Evolutionary conservation across 116 monocot genomes (phyloP), one percentile per base, ranked within the genome.

Genomic region (Thalassia testudinum): DNA sequence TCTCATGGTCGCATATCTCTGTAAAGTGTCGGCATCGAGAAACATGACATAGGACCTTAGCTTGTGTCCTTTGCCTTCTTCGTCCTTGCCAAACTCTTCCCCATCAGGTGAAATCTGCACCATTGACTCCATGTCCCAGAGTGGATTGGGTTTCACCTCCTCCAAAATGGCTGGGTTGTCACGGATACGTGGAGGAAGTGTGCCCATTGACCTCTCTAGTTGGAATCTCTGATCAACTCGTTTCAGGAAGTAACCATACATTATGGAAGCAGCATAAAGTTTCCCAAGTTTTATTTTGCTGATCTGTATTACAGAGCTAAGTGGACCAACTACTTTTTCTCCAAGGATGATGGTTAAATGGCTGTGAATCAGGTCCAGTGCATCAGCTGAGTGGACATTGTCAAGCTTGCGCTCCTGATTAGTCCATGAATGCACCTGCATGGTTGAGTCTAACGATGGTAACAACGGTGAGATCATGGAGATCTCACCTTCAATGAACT

Each of bases 91-190:
- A 12, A 43, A 40, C 43, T n/a, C 7, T 23, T 64, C 68, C 6
- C 63, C 74, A 92, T 77, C 73, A 92, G 25, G n/a, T n/a, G n/a
- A n/a, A n/a, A n/a, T n/a, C n/a, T n/a, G n/a, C n/a, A n/a, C n/a
- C n/a, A n/a, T n/a, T 0, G 82, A 83, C 52, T 80, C 92, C 75
- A 86, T 60, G 57, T 92, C 92, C 92, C 92, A 92, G 26, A 86
- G 64, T 17, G 80, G 92, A 47, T 80, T 92, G 24, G 77, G 70
- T 43, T 72, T 56, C 40, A 79, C 8, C n/a, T 73, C 66, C 1
- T 75, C 86, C 18, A 80, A 47, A 28, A 73, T 59, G 64, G 43
- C 52, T 50, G 60, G 62, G 13, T 25, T 43, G 18, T 62, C 64
- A 19, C 37, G 65, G 17, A 62, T 52, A 1, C 34, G 52, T 25